Evolutionary conservation across 2,329 filamentous ascomycete genomes (phyloP), one percentile per base, ranked within the genome.

Genomic region (Monilinia aucupariae): DNA sequence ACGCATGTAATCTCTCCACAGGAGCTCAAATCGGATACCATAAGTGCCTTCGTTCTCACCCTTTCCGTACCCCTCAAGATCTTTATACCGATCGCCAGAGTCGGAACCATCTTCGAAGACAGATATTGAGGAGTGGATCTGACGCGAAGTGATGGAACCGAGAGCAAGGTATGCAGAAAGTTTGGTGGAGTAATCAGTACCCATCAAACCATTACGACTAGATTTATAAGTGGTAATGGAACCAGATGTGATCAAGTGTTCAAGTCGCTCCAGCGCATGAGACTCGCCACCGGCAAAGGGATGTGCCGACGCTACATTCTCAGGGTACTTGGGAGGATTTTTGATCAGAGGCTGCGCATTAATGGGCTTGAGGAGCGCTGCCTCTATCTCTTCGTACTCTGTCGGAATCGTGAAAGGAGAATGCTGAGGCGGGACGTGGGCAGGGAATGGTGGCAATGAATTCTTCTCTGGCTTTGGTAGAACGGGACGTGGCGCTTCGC

Each of bases 1-100:
- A 0, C 88, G 81, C 86, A 93, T 91, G 70, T 92, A 93, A 70
- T 93, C 90, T 48, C 90, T 79, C 89, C 88, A 91, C 0, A 93
- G 74, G 0, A 94, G 78, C 71, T 93, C 89, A 62, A 90, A 87
- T 0, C 90, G 83, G 1, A 93, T 81, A 0, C 80, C 82, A 41
- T 82, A 82, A 0, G 88, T 91, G 0, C 90, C 89, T 37, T 84
- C 82, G 59, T 88, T 92, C 72, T 92, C 87, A 0, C 89, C 89
- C 56, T 85, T 74, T 0, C 85, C 87, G 63, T 85, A 92, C 0
- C 87, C 72, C 30, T 62, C 51, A 9, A 67, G 66, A 12, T 45
- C 62, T 32, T 65, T 65, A 54, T 66, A 71, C 27, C 64, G 55
- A 3, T 64, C 61, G 17, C 69, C 75, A 0, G 73, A 76, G 1